Conservation (phyloP, 257 asterid species). For the Ophiorrhiza pumila region DNA sequence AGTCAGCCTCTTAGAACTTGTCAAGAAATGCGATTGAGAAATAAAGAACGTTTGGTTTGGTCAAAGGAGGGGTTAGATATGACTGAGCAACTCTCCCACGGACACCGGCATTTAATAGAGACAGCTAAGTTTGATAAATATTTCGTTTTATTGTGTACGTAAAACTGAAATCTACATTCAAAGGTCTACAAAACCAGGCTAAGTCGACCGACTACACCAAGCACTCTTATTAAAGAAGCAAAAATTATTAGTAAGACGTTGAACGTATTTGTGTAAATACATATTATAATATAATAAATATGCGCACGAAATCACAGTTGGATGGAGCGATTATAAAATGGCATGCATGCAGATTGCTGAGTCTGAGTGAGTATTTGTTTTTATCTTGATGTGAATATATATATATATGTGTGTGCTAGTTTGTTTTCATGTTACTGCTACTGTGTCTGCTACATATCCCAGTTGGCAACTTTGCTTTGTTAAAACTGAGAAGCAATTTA, state of each 20-base stretch:
- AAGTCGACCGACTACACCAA: slow-evolving; percentile 15
- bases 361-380: slow-evolving; percentile 2
- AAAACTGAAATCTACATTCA: slow-evolving; percentile 19
- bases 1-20: background rate
- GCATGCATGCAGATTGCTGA: too few relatives aligned
- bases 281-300: too few relatives aligned
- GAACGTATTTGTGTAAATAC: too few relatives aligned
- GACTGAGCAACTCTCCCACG: background rate
- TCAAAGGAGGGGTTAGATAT: slow-evolving; percentile 6
- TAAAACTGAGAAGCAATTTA: too few relatives aligned
- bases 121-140: slow-evolving; percentile 13
- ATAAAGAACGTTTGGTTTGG: slow-evolving; percentile 4
- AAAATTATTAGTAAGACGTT: too few relatives aligned
- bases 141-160: slow-evolving; percentile 9
- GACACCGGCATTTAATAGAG: slow-evolving; percentile 8
- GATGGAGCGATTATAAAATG: background rate
- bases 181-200: slow-evolving; percentile 35
- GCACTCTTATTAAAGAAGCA: too few relatives aligned
- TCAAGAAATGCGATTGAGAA: slow-evolving; percentile 12
- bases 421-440: too few relatives aligned
- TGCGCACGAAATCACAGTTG: background rate
- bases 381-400: background rate
- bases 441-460: too few relatives aligned
- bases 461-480: too few relatives aligned
- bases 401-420: too few relatives aligned